Base-by-base conservation (phyloP, 306 rosid species). In the Hippophae gyantsensis region DNA sequence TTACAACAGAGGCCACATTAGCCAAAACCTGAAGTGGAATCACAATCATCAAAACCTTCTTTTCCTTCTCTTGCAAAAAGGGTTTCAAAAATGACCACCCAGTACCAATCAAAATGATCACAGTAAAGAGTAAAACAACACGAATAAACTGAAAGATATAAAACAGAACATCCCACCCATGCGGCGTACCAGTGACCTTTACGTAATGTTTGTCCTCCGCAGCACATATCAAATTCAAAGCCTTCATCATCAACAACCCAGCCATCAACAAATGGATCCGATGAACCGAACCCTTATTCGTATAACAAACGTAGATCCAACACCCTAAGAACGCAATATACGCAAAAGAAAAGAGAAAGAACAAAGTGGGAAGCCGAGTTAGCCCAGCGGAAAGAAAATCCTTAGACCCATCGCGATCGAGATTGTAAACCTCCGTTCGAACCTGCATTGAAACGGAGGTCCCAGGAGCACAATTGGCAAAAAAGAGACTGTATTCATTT, bases 31-130 rank as follows among this genome's bases (percentile, higher is more conserved):
- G 96, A 13, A 90, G 96, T 13, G 95, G 97, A 67, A 89, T 83
- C 61, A 89, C 97, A 52, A 85, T 71, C 89, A 89, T 89, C 70
- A 89, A 75, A 46, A 89, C 95, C 79, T 85, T 89, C 83, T 89
- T 85, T 67, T 89, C 97, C 74, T 69, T 76, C 62, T 89, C 97
- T 42, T 89, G 95, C 71, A 89, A 66, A 47, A 85, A 89, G 0
- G 97, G 97, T 62, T 85, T 85, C 64, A 89, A 64, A 54, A 89
- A 85, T 6, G 97, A 89, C 97, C 97, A 89, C 1, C 97, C 97
- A 1, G 97, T 89, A 3, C 97, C 97, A 48, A 89, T 71, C 81
- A 89, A 75, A 11, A 89, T 78, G 47, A 90, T 90, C 5, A 90
- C 95, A 0, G 92, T 90, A 63, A 90, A 87, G 9, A 89, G 77